These are phyloP conservation scores for Dendrothele bispora DNA, from an alignment of 768 basidiomycete species.

Conservation along the genomic window DNA sequence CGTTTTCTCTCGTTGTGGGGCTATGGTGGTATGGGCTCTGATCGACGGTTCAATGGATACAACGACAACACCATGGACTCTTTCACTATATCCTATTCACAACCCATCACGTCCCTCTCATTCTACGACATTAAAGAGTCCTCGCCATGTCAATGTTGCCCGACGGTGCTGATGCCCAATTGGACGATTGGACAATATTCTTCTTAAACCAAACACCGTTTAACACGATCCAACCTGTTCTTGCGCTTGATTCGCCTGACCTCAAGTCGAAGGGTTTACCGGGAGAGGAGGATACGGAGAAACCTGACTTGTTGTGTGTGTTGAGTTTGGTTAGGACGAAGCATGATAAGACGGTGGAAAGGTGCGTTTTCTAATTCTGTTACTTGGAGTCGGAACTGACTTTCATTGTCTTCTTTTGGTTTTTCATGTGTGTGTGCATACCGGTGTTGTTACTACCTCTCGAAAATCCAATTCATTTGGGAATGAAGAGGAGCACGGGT, in stretches of 20 bases:
- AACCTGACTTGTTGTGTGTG: constrained; percentile 61
- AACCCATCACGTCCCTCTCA: too few relatives aligned
- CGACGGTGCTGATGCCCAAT: constrained; percentile 92
- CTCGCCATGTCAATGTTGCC: constrained; percentile 98
- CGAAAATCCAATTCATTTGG: too few relatives aligned
- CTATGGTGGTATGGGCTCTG: too few relatives aligned
- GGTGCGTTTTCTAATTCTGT: constrained; percentile 37
- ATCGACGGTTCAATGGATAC: too few relatives aligned
- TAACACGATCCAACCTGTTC: constrained; percentile 82
- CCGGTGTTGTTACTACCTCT: background rate
- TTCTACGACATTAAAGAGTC: too few relatives aligned
- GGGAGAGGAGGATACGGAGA: constrained; percentile 23
- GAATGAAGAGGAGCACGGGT: constrained; percentile 83
- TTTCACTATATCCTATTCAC: too few relatives aligned
- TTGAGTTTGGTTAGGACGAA: constrained; percentile 80
- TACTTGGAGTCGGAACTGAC: background rate
- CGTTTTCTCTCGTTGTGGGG: too few relatives aligned
- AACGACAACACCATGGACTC: too few relatives aligned
- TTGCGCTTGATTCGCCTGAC: constrained; percentile 63
- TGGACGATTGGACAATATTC: constrained; percentile 98
- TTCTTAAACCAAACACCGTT: constrained; percentile 93
- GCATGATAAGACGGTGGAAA: constrained; percentile 64
- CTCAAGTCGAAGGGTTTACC: constrained; percentile 14
- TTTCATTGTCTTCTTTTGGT: constrained; percentile 4
- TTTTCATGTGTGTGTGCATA: too few relatives aligned